Conservation (phyloP, 2,329 filamentous ascomycete genomes). For the Neobulgaria alba region DNA sequence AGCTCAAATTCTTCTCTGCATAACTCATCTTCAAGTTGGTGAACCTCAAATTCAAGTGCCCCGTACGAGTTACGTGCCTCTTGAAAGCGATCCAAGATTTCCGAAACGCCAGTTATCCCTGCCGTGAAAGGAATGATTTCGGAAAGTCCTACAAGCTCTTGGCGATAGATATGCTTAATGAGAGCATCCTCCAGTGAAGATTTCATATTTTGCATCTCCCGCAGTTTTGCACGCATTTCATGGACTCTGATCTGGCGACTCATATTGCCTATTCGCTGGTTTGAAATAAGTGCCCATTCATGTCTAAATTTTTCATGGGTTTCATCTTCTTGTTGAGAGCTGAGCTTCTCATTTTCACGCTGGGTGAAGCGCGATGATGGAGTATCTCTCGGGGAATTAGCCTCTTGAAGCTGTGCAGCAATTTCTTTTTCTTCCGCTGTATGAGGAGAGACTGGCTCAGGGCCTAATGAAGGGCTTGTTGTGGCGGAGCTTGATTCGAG, state of each 20-base stretch:
- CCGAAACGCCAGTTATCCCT: conserved; percentile 3
- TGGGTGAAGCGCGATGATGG: too few species aligned
- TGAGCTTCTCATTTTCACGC: too few species aligned
- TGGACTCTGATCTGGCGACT: conserved; percentile 9
- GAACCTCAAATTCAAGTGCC: conserved; percentile 10
- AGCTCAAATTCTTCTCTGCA: conserved; percentile 7
- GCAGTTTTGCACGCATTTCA: conserved; percentile 5
- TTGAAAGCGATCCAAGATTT: conserved; percentile 7
- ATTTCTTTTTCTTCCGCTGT: too few species aligned
- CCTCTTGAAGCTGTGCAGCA: too few species aligned
- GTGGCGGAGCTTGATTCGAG: too few species aligned
- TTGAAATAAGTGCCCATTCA: conserved; percentile 4
- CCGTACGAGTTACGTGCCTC: conserved; percentile 9
- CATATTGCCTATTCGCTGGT: conserved; percentile 6
- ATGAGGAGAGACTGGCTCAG: too few species aligned
- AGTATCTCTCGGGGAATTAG: too few species aligned
- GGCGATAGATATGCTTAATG: conserved; percentile 4
- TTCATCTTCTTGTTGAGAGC: too few species aligned
- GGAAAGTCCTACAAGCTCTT: neutral
- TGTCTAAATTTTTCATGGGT: too few species aligned
- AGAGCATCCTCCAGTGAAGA: conserved; percentile 10
- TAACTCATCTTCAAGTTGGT: conserved; percentile 12
- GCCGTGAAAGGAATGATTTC: neutral
- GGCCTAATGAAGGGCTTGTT: too few species aligned
- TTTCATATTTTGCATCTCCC: conserved; percentile 8